These are phyloP conservation scores for Candida peoriensis DNA, from an alignment of 805 yeast species.

Conservation along the genomic window DNA sequence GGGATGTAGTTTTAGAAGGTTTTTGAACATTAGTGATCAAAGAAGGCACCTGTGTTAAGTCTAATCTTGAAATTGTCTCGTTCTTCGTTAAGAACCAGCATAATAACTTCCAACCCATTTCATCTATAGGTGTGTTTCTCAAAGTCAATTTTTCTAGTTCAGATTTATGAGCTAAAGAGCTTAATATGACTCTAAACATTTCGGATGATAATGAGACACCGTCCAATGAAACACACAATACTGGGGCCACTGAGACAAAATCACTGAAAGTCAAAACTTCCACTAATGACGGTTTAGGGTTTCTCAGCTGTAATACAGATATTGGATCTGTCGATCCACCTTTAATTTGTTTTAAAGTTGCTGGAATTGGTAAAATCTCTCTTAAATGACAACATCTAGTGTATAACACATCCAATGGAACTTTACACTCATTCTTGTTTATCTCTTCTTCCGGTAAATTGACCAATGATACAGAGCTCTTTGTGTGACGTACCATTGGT, in stretches of 20 bases:
- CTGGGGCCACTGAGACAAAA: conserved; percentile 80
- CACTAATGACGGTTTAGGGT: conserved; percentile 83
- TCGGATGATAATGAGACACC: conserved; percentile 70
- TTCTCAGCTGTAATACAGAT: conserved; percentile 69
- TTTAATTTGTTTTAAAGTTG: conserved; percentile 75
- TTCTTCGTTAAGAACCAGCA: conserved; percentile 74
- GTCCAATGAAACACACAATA: conserved; percentile 71
- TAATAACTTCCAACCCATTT: conserved; percentile 73
- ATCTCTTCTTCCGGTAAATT: conserved; percentile 22
- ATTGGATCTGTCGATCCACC: conserved; percentile 75
- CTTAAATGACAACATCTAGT: conserved; percentile 91
- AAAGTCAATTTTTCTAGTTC: conserved; percentile 70
- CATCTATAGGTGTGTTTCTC: conserved; percentile 72
- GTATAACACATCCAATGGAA: conserved; percentile 66
- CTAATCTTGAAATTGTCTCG: conserved; percentile 51
- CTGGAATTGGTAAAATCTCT: conserved; percentile 89
- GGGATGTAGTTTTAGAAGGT: conserved; percentile 31
- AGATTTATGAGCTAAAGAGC: conserved; percentile 56
- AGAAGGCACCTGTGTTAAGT: conserved; percentile 50
- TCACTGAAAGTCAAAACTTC: conserved; percentile 87
- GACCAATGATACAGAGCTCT: conserved; percentile 24
- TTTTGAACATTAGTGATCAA: conserved; percentile 34
- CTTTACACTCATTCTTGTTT: conserved; percentile 22
- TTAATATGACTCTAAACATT: conserved; percentile 65
- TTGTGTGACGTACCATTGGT: conserved; percentile 36